These are phyloP conservation scores for Pyrenopolyporus hunteri DNA, from an alignment of 495 filamentous ascomycete species.

Conservation along the genomic window DNA sequence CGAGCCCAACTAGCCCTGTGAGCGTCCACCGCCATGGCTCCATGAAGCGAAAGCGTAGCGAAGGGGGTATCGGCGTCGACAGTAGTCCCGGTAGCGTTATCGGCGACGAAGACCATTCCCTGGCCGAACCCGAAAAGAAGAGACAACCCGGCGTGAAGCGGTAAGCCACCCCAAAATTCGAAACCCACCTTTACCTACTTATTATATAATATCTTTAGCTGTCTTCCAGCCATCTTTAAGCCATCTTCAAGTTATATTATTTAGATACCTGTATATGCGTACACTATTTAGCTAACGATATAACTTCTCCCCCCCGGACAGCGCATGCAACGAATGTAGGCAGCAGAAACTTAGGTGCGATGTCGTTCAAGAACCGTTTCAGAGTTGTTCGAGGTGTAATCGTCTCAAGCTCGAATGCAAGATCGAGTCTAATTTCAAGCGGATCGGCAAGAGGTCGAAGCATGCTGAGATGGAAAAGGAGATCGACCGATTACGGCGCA, in stretches of 20 bases:
- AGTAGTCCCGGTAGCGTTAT: slow-evolving; percentile 71
- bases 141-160: slow-evolving; percentile 79
- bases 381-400: slow-evolving; percentile 80
- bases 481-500: slow-evolving; percentile 63
- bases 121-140: slow-evolving; percentile 65
- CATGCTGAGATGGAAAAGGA: slow-evolving; percentile 94
- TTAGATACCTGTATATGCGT: neutral
- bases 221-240: no score
- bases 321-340: slow-evolving; percentile 90
- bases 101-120: slow-evolving; percentile 67
- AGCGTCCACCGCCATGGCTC: slow-evolving; percentile 54
- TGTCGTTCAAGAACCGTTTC: slow-evolving; percentile 85
- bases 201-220: neutral
- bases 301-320: no score
- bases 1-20: slow-evolving; percentile 49
- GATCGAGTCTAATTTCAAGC: slow-evolving; percentile 93
- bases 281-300: slow-evolving; percentile 10
- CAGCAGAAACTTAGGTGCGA: slow-evolving; percentile 96
- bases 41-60: slow-evolving; percentile 56
- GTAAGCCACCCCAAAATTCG: slow-evolving; percentile 18
- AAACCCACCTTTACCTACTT: no score
- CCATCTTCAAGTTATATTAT: neutral
- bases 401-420: slow-evolving; percentile 87
- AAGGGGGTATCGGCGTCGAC: slow-evolving; percentile 51
- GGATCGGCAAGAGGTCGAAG: slow-evolving; percentile 85